A percentile compares a stretch with the other conserved stretches of the same genome.
Evolutionary conservation across 2,329 filamentous ascomycete genomes (phyloP).

Genomic region (Elsinoe australis): DNA sequence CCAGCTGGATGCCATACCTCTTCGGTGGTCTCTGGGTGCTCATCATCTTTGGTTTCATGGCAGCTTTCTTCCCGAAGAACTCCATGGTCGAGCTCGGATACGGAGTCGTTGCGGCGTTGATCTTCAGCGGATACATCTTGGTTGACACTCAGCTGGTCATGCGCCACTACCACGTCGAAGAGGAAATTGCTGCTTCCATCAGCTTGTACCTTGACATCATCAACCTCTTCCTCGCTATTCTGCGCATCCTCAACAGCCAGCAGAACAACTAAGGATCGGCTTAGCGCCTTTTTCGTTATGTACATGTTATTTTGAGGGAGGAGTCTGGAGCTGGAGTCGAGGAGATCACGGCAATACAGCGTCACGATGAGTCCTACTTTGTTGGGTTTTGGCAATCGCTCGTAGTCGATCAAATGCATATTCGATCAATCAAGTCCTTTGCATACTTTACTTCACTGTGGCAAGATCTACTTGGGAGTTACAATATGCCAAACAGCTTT

Average conservation of each 20-base stretch:
- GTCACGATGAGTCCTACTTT: background rate
- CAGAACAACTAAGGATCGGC: conserved; percentile 64
- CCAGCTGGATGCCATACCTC: conserved; percentile 90
- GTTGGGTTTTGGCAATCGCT: background rate
- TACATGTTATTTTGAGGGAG: too few relatives aligned
- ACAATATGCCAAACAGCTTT: too few relatives aligned
- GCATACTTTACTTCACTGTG: too few relatives aligned
- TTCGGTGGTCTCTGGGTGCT: conserved; percentile 86
- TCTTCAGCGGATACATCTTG: conserved; percentile 92
- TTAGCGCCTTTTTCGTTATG: background rate
- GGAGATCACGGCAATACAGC: background rate
- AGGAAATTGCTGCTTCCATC: conserved; percentile 87
- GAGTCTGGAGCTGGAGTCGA: conserved; percentile 6
- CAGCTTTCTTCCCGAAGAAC: conserved; percentile 76
- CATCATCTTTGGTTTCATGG: conserved; percentile 88
- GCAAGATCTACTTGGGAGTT: too few relatives aligned
- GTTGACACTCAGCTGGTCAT: conserved; percentile 95
- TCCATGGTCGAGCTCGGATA: conserved; percentile 80
- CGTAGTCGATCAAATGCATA: too few relatives aligned
- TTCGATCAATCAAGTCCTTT: too few relatives aligned
- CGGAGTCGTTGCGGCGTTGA: conserved; percentile 68
- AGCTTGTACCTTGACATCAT: conserved; percentile 93
- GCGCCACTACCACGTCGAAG: conserved; percentile 93
- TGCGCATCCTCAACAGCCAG: conserved; percentile 94
- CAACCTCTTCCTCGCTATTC: conserved; percentile 92